phyloP scores from a whole-genome alignment of 2,329 filamentous ascomycete species.

The Alternaria tenuissima region DNA sequence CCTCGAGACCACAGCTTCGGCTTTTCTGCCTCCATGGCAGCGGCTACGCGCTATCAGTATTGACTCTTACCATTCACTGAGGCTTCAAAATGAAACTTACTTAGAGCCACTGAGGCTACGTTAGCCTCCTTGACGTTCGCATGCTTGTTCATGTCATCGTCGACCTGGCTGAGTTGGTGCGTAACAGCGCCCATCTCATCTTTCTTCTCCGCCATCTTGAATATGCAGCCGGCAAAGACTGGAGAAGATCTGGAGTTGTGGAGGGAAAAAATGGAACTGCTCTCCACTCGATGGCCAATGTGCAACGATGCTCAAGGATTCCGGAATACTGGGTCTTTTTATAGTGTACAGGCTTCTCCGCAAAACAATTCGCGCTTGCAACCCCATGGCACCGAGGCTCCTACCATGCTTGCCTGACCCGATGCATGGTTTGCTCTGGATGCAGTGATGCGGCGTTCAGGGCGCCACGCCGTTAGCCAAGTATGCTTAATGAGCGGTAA shows the following conservation, averaged over 20 bases:
- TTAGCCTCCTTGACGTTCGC: constrained; percentile 36
- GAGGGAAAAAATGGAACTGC: constrained; percentile 12
- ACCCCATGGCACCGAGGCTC: constrained; percentile 29
- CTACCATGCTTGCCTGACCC: constrained; percentile 18
- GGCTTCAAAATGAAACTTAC: constrained; percentile 19
- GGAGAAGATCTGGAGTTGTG: background rate
- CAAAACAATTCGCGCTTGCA: constrained; percentile 18
- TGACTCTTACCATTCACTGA: background rate
- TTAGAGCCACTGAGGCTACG: constrained; percentile 43
- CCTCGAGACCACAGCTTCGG: constrained; percentile 39
- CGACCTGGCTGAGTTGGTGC: constrained; percentile 33
- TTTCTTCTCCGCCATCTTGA: constrained; percentile 31
- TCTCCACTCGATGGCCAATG: constrained; percentile 4
- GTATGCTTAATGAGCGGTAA: constrained; percentile 26
- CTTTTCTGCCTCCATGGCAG: constrained; percentile 45
- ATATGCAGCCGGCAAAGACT: background rate
- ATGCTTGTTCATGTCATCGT: constrained; percentile 33
- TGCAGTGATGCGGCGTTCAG: constrained; percentile 14
- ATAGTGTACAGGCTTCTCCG: constrained; percentile 39
- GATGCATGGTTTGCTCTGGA: constrained; percentile 23
- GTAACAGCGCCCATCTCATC: constrained; percentile 32
- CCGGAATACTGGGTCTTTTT: constrained; percentile 33
- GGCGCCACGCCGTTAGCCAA: constrained; percentile 31
- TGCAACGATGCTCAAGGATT: constrained; percentile 9
- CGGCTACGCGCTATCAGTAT: constrained; percentile 29